These are phyloP conservation scores for Fusarium sp. DNA, from an alignment of 2,329 filamentous ascomycete genomes.

Conservation along the genomic window DNA sequence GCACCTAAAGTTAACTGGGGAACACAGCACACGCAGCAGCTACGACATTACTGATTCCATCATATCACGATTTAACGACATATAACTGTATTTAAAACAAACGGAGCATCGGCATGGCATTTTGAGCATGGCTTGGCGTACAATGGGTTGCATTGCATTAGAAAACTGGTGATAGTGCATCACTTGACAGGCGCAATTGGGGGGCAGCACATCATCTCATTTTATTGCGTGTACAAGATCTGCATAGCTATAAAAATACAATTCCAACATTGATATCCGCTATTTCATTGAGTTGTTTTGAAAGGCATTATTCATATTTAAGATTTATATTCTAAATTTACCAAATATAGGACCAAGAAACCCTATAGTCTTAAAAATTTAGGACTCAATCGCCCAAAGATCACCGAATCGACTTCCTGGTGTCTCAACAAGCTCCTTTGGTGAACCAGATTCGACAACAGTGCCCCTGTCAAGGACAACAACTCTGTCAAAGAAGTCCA, in stretches of 20 bases:
- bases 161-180: conserved; percentile 5
- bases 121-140: conserved; percentile 31
- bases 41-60: conserved; percentile 18
- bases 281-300: too few relatives aligned
- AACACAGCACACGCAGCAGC: background rate
- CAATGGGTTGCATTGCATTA: conserved; percentile 17
- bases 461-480: conserved; percentile 64
- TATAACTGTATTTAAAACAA: conserved; percentile 5
- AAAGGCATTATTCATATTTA: too few relatives aligned
- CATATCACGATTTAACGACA: conserved; percentile 38
- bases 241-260: background rate
- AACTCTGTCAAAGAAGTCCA: conserved; percentile 64
- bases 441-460: conserved; percentile 57
- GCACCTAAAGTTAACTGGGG: background rate
- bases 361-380: background rate
- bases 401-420: conserved; percentile 50
- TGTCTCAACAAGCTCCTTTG: conserved; percentile 42
- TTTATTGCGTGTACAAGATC: background rate
- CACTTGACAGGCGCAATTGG: conserved; percentile 15
- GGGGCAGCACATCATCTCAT: background rate
- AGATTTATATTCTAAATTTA: too few relatives aligned
- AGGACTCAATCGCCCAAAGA: conserved; percentile 49
- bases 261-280: background rate
- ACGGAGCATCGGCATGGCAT: background rate
- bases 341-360: too few relatives aligned